Percentiles rank a stretch among this genome's conserved stretches.
Conservation (phyloP, 2,329 filamentous ascomycete genomes). For the Colletotrichum sp. region DNA sequence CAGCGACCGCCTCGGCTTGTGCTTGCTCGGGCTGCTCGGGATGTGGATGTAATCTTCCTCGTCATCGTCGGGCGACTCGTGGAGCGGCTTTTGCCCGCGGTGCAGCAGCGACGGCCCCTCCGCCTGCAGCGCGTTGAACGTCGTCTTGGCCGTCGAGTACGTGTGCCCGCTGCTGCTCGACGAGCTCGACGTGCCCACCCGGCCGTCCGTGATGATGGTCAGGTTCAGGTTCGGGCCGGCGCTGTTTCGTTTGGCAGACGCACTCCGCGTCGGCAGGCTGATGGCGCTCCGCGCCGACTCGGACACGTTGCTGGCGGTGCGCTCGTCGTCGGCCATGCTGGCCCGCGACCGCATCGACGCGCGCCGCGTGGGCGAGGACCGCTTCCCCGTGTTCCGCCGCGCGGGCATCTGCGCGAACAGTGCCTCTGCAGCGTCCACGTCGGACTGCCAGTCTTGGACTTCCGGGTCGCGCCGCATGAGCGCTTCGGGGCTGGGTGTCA, state of each 20-base stretch:
- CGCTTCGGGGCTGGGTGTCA: conserved; percentile 47
- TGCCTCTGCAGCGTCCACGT: conserved; percentile 58
- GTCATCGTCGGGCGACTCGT: conserved; percentile 35
- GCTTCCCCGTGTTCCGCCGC: conserved; percentile 30
- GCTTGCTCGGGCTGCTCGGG: conserved; percentile 62
- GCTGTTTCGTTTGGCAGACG: conserved; percentile 24
- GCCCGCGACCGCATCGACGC: conserved; percentile 38
- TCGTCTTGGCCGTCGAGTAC: conserved; percentile 59
- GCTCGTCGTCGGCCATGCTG: conserved; percentile 46
- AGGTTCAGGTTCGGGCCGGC: background rate
- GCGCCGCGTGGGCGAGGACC: conserved; percentile 42
- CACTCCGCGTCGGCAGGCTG: conserved; percentile 35
- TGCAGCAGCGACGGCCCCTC: conserved; percentile 57
- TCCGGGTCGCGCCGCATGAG: conserved; percentile 47
- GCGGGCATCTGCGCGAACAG: conserved; percentile 50
- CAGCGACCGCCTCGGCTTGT: conserved; percentile 48
- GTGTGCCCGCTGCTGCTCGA: conserved; percentile 44
- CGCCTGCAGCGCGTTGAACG: conserved; percentile 54
- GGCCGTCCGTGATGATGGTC: conserved; percentile 22
- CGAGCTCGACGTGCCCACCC: conserved; percentile 30
- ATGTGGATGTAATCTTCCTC: conserved; percentile 32
- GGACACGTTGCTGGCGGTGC: conserved; percentile 61
- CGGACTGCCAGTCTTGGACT: conserved; percentile 62
- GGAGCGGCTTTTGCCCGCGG: conserved; percentile 19
- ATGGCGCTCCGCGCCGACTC: conserved; percentile 55